Conservation (phyloP, 164 flowering plant genomes). For the Berberis vulgaris region DNA sequence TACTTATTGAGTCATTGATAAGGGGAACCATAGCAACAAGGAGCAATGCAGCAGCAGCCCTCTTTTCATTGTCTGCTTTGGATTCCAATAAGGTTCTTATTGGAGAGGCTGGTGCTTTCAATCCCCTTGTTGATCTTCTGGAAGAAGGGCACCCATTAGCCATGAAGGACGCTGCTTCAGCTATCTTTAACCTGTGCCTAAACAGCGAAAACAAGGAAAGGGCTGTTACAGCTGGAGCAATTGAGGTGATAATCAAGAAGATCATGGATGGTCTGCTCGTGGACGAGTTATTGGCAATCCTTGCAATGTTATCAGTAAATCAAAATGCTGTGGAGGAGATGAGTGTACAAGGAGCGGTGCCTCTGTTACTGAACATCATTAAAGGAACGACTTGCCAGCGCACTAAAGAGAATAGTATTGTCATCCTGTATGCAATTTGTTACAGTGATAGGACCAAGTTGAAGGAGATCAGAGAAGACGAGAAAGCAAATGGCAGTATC, state of each 20-base stretch:
- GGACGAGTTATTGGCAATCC: slow-evolving; percentile 62
- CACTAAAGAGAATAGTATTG: slow-evolving; percentile 67
- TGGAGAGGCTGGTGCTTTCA: slow-evolving; percentile 58
- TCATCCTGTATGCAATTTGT: slow-evolving; percentile 50
- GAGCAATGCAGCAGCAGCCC: slow-evolving; percentile 82
- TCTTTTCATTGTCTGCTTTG: slow-evolving; percentile 71
- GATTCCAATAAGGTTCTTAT: slow-evolving; percentile 68
- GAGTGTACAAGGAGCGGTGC: slow-evolving; percentile 46
- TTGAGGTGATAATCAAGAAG: slow-evolving; percentile 44
- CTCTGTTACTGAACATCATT: slow-evolving; percentile 44
- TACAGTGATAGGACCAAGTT: slow-evolving; percentile 37
- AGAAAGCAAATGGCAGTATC: slow-evolving; percentile 38
- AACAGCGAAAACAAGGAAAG: slow-evolving; percentile 54
- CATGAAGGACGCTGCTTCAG: slow-evolving; percentile 85
- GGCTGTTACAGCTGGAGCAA: slow-evolving; percentile 63
- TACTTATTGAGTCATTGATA: slow-evolving; percentile 50
- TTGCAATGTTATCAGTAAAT: slow-evolving; percentile 61
- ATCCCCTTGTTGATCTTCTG: slow-evolving; percentile 51
- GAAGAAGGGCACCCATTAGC: slow-evolving; percentile 58
- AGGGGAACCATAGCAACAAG: slow-evolving; percentile 56
- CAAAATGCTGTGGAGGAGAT: slow-evolving; percentile 58
- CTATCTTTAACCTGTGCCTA: slow-evolving; percentile 66
- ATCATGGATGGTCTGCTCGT: slow-evolving; percentile 34
- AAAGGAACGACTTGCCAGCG: slow-evolving; percentile 53
- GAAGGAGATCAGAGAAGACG: slow-evolving; percentile 67